Percentiles rank a stretch among this genome's conserved stretches.
phyloP scores from a whole-genome alignment of 257 asterid species.

The Apocynum venetum region DNA sequence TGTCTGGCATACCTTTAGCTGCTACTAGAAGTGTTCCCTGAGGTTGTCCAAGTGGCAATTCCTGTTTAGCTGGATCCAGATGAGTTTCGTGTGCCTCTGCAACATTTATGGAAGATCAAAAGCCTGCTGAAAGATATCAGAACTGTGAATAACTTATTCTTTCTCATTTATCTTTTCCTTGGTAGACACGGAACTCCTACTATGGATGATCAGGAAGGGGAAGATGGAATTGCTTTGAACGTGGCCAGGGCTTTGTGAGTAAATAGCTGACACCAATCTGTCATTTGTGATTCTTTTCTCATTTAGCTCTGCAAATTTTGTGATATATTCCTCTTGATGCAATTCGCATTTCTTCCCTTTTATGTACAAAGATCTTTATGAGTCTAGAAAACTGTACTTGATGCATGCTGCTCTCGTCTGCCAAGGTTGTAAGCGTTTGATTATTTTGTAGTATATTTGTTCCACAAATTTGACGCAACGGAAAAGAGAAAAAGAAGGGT shows the following conservation, averaged over 20 bases:
- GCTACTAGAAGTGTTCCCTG: not conserved
- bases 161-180: not conserved
- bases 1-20: not conserved
- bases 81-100: constrained; percentile 2
- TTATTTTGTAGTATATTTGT: not conserved
- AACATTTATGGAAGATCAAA: not conserved
- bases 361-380: not conserved
- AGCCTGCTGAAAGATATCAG: constrained; percentile 1
- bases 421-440: not conserved
- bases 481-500: too few species aligned
- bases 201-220: not conserved
- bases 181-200: not conserved
- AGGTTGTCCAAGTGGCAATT: not conserved
- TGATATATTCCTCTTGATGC: not conserved
- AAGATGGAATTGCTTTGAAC: not conserved
- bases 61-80: not conserved
- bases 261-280: not conserved
- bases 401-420: not conserved
- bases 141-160: not conserved
- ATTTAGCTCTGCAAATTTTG: not conserved
- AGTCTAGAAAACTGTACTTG: not conserved
- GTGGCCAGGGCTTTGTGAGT: not conserved
- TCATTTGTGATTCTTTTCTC: not conserved
- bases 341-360: not conserved
- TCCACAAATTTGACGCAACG: too few species aligned